Percentiles rank a stretch among this genome's conserved stretches.
These are phyloP conservation scores for Quercus alba DNA, from an alignment of 306 rosid genomes.

Conservation along the genomic window DNA sequence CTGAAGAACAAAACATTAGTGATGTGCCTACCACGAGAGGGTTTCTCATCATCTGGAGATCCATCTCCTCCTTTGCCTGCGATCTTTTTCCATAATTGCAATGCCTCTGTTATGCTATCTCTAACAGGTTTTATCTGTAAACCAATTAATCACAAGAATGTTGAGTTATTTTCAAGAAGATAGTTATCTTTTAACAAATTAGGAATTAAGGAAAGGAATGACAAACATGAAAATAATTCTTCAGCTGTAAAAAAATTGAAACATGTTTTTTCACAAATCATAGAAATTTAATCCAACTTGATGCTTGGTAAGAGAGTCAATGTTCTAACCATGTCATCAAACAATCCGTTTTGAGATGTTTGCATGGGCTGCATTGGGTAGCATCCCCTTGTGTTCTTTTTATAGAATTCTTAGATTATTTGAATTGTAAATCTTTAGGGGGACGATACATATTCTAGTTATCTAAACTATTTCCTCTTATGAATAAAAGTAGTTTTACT, in stretches of 20 bases:
- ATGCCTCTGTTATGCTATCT: slow-evolving; percentile 88
- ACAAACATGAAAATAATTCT: background rate
- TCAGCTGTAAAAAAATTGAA: background rate
- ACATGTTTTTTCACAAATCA: background rate
- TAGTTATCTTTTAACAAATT: background rate
- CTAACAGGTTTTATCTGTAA: slow-evolving; percentile 92
- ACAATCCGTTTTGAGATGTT: no score
- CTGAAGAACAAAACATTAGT: slow-evolving; percentile 16
- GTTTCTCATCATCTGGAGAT: slow-evolving; percentile 51
- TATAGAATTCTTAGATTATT: no score
- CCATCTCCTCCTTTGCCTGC: slow-evolving; percentile 69
- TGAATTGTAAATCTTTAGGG: no score
- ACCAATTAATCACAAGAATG: slow-evolving; percentile 8
- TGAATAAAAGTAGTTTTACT: no score
- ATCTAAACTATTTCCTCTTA: no score
- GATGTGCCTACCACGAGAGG: slow-evolving; percentile 45
- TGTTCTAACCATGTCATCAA: no score
- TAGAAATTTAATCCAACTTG: background rate
- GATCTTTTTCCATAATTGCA: slow-evolving; percentile 85
- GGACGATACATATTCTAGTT: no score
- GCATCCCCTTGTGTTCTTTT: no score
- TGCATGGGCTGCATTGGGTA: no score
- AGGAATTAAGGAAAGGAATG: background rate
- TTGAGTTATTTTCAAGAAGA: background rate
- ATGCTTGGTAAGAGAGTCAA: background rate